Evolutionary conservation across 2,329 filamentous ascomycete genomes (phyloP).

Genomic region (Sporothrix inflata): DNA sequence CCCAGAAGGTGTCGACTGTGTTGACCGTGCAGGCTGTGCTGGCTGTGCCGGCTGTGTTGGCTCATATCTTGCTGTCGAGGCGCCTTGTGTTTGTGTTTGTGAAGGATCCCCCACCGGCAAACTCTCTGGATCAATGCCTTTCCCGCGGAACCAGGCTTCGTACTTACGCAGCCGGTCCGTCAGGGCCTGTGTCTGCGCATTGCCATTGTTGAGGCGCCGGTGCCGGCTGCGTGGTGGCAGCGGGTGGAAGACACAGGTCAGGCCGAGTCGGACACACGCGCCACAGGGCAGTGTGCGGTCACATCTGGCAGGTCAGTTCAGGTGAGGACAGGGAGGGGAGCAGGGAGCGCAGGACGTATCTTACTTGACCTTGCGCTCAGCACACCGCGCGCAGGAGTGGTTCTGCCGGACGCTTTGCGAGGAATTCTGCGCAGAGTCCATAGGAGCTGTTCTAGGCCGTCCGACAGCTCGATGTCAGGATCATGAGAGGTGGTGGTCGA

Average conservation of each 20-base stretch:
- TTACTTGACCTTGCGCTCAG: slow-evolving; percentile 17
- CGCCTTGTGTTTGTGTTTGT: neutral
- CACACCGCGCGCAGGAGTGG: neutral
- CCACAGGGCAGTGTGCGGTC: slow-evolving; percentile 4
- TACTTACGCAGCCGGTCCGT: neutral
- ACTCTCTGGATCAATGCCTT: neutral
- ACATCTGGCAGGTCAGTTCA: neutral
- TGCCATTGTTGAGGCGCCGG: neutral
- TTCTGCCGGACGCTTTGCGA: neutral
- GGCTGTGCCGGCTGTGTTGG: neutral
- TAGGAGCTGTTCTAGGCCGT: neutral
- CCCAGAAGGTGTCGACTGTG: neutral
- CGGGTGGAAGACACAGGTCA: neutral
- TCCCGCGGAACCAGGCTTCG: neutral
- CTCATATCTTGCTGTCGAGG: neutral
- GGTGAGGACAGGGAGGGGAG: no score
- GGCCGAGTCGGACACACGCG: neutral
- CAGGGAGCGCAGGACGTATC: neutral
- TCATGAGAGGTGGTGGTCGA: neutral
- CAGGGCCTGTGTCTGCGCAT: neutral
- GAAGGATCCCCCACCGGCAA: neutral
- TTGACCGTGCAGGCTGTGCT: neutral
- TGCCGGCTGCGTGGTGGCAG: neutral
- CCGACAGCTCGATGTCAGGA: no score
- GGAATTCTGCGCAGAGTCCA: neutral